Base-by-base conservation (phyloP, 805 yeast genomes). In the Hanseniaspora vineae region DNA sequence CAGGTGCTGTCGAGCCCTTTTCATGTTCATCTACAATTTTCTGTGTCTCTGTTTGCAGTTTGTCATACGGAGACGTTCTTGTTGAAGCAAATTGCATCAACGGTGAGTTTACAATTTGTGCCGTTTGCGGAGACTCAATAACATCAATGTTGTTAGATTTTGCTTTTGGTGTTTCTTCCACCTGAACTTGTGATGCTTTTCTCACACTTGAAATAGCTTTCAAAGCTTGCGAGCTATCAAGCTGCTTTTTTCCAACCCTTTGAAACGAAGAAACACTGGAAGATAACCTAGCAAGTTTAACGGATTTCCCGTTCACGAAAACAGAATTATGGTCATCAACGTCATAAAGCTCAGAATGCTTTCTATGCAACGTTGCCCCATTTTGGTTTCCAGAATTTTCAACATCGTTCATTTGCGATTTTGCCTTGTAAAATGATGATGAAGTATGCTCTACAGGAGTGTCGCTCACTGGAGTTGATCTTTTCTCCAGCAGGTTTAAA, bases 241-340 rank as follows among this genome's bases (percentile, higher is more conserved):
- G 12, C 42, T 39, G n/a, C 42, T 35, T 39, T 44, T 48, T 48
- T 11, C 50, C 50, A 14, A 44, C 45, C 31, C 50, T 42, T 35
- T 44, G 44, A 31, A 47, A 49, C 10, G 40, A 47, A 15, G 40
- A 49, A 37, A 3, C 57, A 60, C 3, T 55, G 46, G 20, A 60
- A 57, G 3, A 62, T 53, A 29, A 58, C 48, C 47, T 62, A 60
- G 35, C 68, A 53, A 45, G 54, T 58, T 45, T 62, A 61, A 48
- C 42, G 12, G 33, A 32, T 31, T 59, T 46, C 42, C 57, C 55
- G 45, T 54, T 59, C 49, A 64, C 54, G 5, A 54, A 50, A 5
- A 62, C 39, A 48, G 42, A 6, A 17, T 42, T 32, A 12, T 35
- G 23, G 9, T 60, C 65, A 6, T 66, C 58, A 18, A 53, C 51